Base-by-base conservation (phyloP, 1,284 basidiomycete genomes). In the Leccinum pachyderme region DNA sequence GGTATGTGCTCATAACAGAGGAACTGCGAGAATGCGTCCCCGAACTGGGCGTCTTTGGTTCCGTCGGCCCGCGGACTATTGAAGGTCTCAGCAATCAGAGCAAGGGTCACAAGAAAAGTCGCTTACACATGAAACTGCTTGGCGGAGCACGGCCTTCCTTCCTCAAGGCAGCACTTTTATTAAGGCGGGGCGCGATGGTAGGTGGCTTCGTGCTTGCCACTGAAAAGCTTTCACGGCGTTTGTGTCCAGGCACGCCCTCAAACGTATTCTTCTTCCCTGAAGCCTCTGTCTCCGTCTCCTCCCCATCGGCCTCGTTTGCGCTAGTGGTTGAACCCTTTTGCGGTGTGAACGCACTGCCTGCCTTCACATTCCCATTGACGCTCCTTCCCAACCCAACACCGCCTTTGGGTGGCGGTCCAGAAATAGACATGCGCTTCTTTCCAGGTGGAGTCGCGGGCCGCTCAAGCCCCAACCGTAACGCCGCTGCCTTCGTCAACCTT, bases 181-280 rank as follows among this genome's bases (percentile, higher is more conserved):
- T 92, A 59, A 81, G 67, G 41, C 86, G 77, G 3, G 89, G 89
- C 7, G 78, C 73, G 12, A 91, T 77, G 2, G 75, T 76, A 0
- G 91, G 90, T 7, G 83, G 75, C 59, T 57, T 64, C 6, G 79
- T 78, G 57, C 84, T 87, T 13, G 84, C 79, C 24, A 93, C 89
- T 2, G 80, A 66, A 58, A 93, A 83, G 11, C 80, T 81, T 67
- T 90, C 87, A 33, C 87, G 74, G 53, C 90, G 77, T 72, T 91
- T 92, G 66, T 92, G 90, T 1, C 91, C 91, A 2, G 89, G 89
- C 2, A 91, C 84, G 33, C 88, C 89, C 0, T 89, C 86, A 61
- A 90, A 92, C 0, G 77, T 82, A 28, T 69, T 70, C 52, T 71
- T 72, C 48, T 49, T 61, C 41, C 13, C 53, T 22, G 37, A 57